Evolutionary conservation across 1,284 basidiomycete species (phyloP), one percentile per base, ranked within the genome.

Genomic region (Cystobasidiaceae sp.): DNA sequence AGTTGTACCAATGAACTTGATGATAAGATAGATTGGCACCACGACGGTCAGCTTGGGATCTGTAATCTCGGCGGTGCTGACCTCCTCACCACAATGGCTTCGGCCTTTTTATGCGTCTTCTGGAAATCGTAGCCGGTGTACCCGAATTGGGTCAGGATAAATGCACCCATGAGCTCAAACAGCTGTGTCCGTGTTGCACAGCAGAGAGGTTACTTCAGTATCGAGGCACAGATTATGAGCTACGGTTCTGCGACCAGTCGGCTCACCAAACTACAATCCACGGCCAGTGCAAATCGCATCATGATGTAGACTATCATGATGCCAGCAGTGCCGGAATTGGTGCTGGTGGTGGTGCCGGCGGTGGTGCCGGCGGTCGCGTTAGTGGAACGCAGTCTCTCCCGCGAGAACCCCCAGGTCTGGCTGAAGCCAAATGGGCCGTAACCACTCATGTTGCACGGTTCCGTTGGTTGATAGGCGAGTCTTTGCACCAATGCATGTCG

Each of bases 131-230:
- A 48, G 9, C 51, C 52, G 25, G 44, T 34, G 27, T 56, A 64
- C 21, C 48, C 30, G 11, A 51, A 19, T 39, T 55, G 61, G 17
- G 51, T 54, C 5, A 64, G 43, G 3, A 64, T 32, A 34, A 64
- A 64, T 15, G 33, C 39, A 17, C 61, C 61, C 44, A 64, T 19
- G 43, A 64, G 51, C 52, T 64, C 61, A 28, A 64, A 64, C 6
- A 64, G 13, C 60, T 62, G 48, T 9, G 48, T 39, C 11, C 9
- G 44, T 34, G 19, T n/a, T n/a, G 48, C 23, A 21, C 27, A 23
- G 19, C 51, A 32, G 7, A 55, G 23, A 34, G n/a, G 49, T 34
- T 34, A 17, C 25, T 17, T 28, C 21, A 15, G 17, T 25, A n/a
- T 23, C 39, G 1, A 7, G 5, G 50, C 3, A 46, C 19, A 19